A percentile compares a stretch with the other conserved stretches of the same genome.
phyloP scores from a whole-genome alignment of 352 stramenopile species.

The Pythium rhizo-oryzae region DNA sequence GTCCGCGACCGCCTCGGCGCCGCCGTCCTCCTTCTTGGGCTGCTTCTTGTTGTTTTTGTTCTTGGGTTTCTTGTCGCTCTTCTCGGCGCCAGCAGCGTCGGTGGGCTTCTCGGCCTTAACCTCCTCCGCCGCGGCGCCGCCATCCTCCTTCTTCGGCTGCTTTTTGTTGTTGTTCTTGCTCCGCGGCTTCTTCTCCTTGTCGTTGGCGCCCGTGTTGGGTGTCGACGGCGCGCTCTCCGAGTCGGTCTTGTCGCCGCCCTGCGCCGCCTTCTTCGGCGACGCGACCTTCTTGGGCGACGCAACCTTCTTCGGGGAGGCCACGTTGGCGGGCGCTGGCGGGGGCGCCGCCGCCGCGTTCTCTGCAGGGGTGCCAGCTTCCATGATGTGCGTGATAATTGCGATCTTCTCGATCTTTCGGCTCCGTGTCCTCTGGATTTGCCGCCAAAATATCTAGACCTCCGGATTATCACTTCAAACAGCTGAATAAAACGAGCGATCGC shows the following conservation, averaged over 20 bases:
- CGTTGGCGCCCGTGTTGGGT: conserved; percentile 1
- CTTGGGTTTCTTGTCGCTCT: conserved; percentile 17
- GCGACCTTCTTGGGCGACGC: conserved; percentile 7
- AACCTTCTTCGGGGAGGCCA: neutral
- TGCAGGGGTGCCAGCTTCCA: neutral
- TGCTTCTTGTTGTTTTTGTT: conserved; percentile 17
- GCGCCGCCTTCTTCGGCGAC: neutral
- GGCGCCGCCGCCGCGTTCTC: neutral
- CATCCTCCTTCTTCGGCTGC: conserved; percentile 19
- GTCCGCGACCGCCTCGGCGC: conserved; percentile 26
- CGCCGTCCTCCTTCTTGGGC: conserved; percentile 25
- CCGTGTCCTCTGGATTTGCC: conserved; percentile 15
- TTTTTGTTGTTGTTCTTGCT: conserved; percentile 32
- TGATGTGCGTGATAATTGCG: neutral
- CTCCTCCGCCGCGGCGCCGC: neutral
- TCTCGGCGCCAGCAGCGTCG: conserved; percentile 26
- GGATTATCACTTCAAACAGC: conserved; percentile 13
- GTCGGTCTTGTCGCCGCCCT: conserved; percentile 5
- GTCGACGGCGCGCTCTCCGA: conserved; percentile 8
- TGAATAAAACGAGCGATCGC: conserved; percentile 1
- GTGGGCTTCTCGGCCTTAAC: neutral
- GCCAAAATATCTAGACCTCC: conserved; percentile 17
- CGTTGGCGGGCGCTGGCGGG: neutral
- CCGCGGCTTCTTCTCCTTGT: conserved; percentile 40
- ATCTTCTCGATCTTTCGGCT: conserved; percentile 19